Conservation (phyloP, 192 early-diverging fungal genomes). For the Anaeromyces robustus region DNA sequence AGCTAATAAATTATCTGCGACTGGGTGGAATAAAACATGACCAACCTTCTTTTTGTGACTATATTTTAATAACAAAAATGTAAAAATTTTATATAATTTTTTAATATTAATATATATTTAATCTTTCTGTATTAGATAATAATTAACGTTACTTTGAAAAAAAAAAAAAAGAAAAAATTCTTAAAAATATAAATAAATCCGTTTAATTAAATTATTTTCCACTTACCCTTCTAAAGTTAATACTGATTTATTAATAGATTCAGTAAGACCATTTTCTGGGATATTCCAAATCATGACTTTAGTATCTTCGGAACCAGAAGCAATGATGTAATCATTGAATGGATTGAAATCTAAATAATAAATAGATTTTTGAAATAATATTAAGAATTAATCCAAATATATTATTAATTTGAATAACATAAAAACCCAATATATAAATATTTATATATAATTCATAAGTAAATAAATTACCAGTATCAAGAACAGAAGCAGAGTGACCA, state of each 20-base stretch:
- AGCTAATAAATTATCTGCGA: slow-evolving; percentile 82
- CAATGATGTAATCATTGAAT: slow-evolving; percentile 94
- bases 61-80: no score
- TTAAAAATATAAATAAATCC: no score
- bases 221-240: slow-evolving; percentile 62
- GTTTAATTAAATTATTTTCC: no score
- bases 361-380: no score
- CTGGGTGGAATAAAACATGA: slow-evolving; percentile 95
- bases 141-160: no score
- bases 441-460: neutral
- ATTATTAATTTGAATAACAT: no score
- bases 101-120: no score
- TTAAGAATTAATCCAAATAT: no score
- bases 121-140: no score
- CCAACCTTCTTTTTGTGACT: slow-evolving; percentile 56
- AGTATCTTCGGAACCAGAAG: slow-evolving; percentile 53
- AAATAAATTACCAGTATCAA: slow-evolving; percentile 60
- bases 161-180: no score
- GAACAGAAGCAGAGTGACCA: slow-evolving; percentile 81
- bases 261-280: slow-evolving; percentile 54
- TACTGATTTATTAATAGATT: slow-evolving; percentile 60
- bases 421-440: neutral
- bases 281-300: slow-evolving; percentile 93
- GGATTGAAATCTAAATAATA: slow-evolving; percentile 72
- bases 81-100: no score